phyloP scores from a whole-genome alignment of 768 basidiomycete species.

The Collybia sp. region DNA sequence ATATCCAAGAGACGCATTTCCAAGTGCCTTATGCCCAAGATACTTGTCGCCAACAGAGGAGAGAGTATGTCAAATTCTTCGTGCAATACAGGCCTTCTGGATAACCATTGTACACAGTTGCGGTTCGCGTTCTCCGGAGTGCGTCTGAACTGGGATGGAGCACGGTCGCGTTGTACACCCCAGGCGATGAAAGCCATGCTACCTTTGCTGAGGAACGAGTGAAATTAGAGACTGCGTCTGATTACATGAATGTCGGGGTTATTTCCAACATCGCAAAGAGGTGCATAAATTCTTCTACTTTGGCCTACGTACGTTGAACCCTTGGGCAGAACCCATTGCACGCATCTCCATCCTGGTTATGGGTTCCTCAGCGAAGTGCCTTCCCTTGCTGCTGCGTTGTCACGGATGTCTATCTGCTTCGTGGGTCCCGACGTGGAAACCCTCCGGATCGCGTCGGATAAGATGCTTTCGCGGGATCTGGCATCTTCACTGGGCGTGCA shows the following conservation, averaged over 20 bases:
- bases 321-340: constrained; percentile 21
- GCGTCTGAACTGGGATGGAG: constrained; percentile 71
- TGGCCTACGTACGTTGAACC: not conserved
- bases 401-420: constrained; percentile 66
- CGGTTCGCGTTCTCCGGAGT: constrained; percentile 84
- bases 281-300: constrained; percentile 10
- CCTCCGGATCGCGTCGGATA: constrained; percentile 63
- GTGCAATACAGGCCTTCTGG: constrained; percentile 17
- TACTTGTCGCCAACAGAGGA: constrained; percentile 73
- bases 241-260: constrained; percentile 24
- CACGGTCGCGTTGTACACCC: constrained; percentile 84
- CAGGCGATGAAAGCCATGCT: constrained; percentile 77
- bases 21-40: constrained; percentile 47
- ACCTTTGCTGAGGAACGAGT: constrained; percentile 82
- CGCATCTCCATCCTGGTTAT: constrained; percentile 53
- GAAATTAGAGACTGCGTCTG: constrained; percentile 75
- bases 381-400: constrained; percentile 62
- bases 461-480: constrained; percentile 29
- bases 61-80: constrained; percentile 39
- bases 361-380: constrained; percentile 89
- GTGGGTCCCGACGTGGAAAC: constrained; percentile 78
- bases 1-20: too few species aligned
- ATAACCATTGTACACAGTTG: constrained; percentile 44
- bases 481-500: constrained; percentile 22
- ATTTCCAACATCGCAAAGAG: constrained; percentile 24